Evolutionary conservation across 2,329 filamentous ascomycete genomes (phyloP).

Genomic region (Hypoxylon sp.): DNA sequence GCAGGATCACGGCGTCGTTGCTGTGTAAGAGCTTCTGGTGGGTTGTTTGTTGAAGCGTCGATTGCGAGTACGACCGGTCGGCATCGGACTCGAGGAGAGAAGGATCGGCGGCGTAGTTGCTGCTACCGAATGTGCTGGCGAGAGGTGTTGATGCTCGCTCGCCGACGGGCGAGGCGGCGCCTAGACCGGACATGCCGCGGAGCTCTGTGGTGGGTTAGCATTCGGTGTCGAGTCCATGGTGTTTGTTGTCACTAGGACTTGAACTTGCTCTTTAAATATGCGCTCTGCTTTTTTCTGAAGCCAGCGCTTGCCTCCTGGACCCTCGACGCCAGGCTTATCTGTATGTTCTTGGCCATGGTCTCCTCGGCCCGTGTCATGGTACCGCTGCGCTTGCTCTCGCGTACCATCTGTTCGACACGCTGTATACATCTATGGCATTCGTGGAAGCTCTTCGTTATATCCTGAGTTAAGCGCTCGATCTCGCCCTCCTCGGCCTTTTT

Average conservation of each 20-base stretch:
- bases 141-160: conserved; percentile 69
- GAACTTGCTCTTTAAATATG: conserved; percentile 88
- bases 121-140: conserved; percentile 52
- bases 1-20: conserved; percentile 87
- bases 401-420: conserved; percentile 88
- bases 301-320: conserved; percentile 93
- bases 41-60: conserved; percentile 82
- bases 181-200: conserved; percentile 76
- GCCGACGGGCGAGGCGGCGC: conserved; percentile 65
- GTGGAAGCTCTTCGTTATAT: conserved; percentile 91
- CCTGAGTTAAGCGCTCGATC: conserved; percentile 91
- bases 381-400: conserved; percentile 80
- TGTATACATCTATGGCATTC: conserved; percentile 91
- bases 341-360: conserved; percentile 95
- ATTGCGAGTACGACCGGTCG: conserved; percentile 92
- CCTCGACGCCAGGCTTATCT: conserved; percentile 87
- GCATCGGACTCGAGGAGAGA: conserved; percentile 94
- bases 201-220: conserved; percentile 69
- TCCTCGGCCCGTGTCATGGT: conserved; percentile 87
- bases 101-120: conserved; percentile 80
- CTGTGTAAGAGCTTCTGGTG: conserved; percentile 74
- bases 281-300: conserved; percentile 97
- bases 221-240: conserved; percentile 34
- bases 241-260: background rate
- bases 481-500: conserved; percentile 89